These are phyloP conservation scores for Grosmannia penicillata DNA, from an alignment of 2,329 filamentous ascomycete genomes.

Conservation along the genomic window DNA sequence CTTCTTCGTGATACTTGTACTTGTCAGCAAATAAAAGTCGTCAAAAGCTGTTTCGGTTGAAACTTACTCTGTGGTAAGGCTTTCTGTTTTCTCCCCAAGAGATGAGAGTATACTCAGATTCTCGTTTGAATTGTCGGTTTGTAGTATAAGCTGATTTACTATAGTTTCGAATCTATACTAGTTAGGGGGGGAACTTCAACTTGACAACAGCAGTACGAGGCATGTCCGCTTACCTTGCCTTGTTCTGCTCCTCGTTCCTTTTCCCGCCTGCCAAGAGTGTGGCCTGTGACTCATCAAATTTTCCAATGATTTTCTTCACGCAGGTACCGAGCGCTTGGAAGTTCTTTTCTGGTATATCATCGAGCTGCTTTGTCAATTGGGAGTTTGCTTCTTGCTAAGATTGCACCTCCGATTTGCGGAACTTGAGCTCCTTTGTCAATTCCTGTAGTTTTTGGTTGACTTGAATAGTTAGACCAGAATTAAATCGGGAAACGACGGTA, in stretches of 20 bases:
- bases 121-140: too few relatives aligned
- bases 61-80: too few relatives aligned
- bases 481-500: neutral
- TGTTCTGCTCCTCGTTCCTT: neutral
- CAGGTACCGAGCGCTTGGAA: slow-evolving; percentile 6
- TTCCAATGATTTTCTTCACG: slow-evolving; percentile 7
- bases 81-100: too few relatives aligned
- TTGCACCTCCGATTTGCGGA: slow-evolving; percentile 4
- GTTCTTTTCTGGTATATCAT: slow-evolving; percentile 7
- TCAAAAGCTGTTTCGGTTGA: too few relatives aligned
- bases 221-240: slow-evolving; percentile 2
- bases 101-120: too few relatives aligned
- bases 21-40: too few relatives aligned
- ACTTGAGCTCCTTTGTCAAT: neutral
- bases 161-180: slow-evolving; percentile 1
- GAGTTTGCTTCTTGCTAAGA: slow-evolving; percentile 1
- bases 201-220: too few relatives aligned
- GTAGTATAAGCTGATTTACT: too few relatives aligned
- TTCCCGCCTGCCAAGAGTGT: neutral
- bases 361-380: slow-evolving; percentile 2
- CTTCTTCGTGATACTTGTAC: too few relatives aligned
- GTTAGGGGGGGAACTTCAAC: neutral
- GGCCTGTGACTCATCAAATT: slow-evolving; percentile 1
- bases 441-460: slow-evolving; percentile 5
- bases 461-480: neutral